Evolutionary conservation across 164 flowering plant species (phyloP), one percentile per base, ranked within the genome.

Genomic region (Chloranthus sessilifolius): DNA sequence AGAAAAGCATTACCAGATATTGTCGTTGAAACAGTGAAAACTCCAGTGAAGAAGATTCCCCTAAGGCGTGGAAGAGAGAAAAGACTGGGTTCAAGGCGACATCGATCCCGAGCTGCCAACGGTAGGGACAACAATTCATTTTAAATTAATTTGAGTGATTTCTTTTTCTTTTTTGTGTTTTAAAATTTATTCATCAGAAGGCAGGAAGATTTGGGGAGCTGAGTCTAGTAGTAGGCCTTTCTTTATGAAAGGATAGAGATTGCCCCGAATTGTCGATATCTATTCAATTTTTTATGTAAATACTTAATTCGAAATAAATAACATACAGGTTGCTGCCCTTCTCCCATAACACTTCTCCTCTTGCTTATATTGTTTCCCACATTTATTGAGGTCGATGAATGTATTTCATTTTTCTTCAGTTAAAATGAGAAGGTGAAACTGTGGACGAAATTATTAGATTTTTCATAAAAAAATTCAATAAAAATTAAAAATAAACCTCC

Each of bases 21-120:
- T 40, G 36, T 26, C 39, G 34, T 23, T 10, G 64, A 46, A 8
- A 46, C 29, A 41, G 58, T 22, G 35, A 77, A 39, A 43, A 36
- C 51, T 46, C 65, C 65, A 9, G 50, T 35, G 10, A 79, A 56
- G 76, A 77, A 53, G 58, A 34, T 11, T 27, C 51, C 67, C 5
- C 15, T 72, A 0, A 78, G 53, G 71, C 90, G 75, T 40, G 76
- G 83, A 46, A 80, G 60, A 54, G 85, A 77, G 1, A 78, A 47
- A 62, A 77, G 59, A 64, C 61, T 81, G 0, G 63, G 82, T 57
- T 69, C 86, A 15, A 82, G 79, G 74, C 83, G 82, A 38, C 92
- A 78, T 58, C 79, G 90, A 2, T 82, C 72, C 64, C 74, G 67
- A 47, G 47, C 43, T 26, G 60, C 64, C 5, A 73, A 74, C 35